phyloP scores from a whole-genome alignment of 2,329 filamentous ascomycete genomes.

The Neopestalotiopsis rosae region DNA sequence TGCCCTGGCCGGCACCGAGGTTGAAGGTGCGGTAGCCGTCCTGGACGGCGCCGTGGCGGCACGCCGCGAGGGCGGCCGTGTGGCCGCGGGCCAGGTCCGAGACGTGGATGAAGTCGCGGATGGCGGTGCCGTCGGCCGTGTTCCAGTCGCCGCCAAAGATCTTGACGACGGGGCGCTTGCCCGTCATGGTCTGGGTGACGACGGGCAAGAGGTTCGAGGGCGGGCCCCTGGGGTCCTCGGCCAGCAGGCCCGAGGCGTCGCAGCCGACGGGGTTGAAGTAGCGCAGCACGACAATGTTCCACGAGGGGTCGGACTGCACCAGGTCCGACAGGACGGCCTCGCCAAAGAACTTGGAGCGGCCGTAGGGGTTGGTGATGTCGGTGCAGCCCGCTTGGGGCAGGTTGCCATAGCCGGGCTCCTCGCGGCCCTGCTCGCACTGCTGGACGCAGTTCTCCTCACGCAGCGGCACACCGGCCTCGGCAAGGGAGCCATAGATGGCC shows the following conservation, averaged over 20 bases:
- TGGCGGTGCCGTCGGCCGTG: slow-evolving; percentile 68
- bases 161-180: slow-evolving; percentile 56
- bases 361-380: slow-evolving; percentile 10
- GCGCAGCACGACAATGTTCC: slow-evolving; percentile 10
- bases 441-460: slow-evolving; percentile 11
- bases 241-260: slow-evolving; percentile 24
- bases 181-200: slow-evolving; percentile 65
- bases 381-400: slow-evolving; percentile 8
- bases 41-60: slow-evolving; percentile 33
- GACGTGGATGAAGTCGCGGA: slow-evolving; percentile 73
- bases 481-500: slow-evolving; percentile 62
- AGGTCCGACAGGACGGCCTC: slow-evolving; percentile 11
- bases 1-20: slow-evolving; percentile 50
- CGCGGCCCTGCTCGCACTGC: slow-evolving; percentile 3
- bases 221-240: slow-evolving; percentile 65
- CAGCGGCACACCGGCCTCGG: background rate
- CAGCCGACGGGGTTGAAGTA: slow-evolving; percentile 15
- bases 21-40: slow-evolving; percentile 9
- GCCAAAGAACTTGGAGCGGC: slow-evolving; percentile 9
- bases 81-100: slow-evolving; percentile 69
- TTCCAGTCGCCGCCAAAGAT: slow-evolving; percentile 71
- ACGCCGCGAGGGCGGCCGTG: slow-evolving; percentile 59
- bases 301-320: background rate
- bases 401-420: background rate
- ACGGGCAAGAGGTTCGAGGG: slow-evolving; percentile 71